Conservation (phyloP, 208 protist species). For the Leishmania lainsoni region DNA sequence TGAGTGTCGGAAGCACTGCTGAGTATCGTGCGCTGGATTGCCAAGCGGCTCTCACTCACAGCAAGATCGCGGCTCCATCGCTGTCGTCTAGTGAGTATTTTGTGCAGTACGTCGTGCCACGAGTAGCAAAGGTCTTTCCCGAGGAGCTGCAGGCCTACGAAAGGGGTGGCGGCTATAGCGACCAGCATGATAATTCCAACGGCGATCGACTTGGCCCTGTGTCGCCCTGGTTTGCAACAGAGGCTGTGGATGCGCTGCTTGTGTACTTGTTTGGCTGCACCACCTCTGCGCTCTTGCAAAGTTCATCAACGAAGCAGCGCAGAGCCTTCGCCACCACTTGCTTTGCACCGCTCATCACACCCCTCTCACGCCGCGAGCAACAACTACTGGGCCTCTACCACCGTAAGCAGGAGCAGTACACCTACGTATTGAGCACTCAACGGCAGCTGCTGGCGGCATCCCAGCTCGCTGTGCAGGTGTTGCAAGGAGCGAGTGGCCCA, state of each 20-base stretch:
- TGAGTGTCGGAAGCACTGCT: not conserved
- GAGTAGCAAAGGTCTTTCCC: conserved; percentile 25
- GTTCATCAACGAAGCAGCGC: not conserved
- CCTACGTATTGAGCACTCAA: conserved; percentile 21
- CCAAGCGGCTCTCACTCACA: not conserved
- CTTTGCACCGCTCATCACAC: not conserved
- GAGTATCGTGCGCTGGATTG: not conserved
- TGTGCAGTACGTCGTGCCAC: conserved; percentile 26
- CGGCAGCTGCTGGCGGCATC: conserved; percentile 24
- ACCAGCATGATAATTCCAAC: not conserved
- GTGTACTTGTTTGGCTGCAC: conserved; percentile 1
- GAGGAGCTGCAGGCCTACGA: conserved; percentile 14
- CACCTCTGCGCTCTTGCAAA: not conserved
- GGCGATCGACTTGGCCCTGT: no score
- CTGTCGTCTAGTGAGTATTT: conserved; percentile 3
- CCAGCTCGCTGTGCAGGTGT: not conserved
- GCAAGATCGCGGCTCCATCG: not conserved
- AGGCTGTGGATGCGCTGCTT: conserved; percentile 14
- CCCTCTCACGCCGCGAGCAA: conserved; percentile 18
- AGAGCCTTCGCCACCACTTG: not conserved
- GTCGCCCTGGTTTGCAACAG: not conserved
- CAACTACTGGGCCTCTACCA: conserved; percentile 32
- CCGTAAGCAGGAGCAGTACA: conserved; percentile 33
- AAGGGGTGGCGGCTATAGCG: not conserved
- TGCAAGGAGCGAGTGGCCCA: conserved; percentile 5